Base-by-base conservation (phyloP, 2,329 filamentous ascomycete genomes). In the Tolypocladium tundrense region DNA sequence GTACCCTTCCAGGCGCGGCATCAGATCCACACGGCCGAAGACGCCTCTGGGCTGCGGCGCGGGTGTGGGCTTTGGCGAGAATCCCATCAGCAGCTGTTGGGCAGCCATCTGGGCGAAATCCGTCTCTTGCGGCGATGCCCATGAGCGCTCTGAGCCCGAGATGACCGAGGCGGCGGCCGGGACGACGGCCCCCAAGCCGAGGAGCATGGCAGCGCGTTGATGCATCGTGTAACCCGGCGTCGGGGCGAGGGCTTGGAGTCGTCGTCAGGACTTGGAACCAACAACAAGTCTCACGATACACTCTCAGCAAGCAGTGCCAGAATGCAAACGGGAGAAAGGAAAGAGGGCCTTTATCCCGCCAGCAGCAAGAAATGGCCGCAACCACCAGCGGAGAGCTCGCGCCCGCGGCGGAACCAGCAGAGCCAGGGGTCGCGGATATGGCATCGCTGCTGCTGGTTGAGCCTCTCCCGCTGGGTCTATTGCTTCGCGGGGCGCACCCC, bases 51-150 rank as follows among this genome's bases (percentile, higher is more conserved):
- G 50, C 39, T 59, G 64, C 1, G 70, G 71, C 0, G 64, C 66
- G 21, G 62, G 59, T 4, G 71, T 73, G 52, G 71, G 70, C 21
- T 60, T 60, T 4, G 71, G 71, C 10, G 68, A 67, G 58, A 62
- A 69, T 55, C 70, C 70, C 58, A 68, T 50, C 31, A 61, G 67
- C n/a, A 72, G 31, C 57, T 67, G 65, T 21, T 61, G 56, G 40
- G 66, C 58, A 8, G 63, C 51, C 9, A 59, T 59, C 50, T 62
- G 58, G 6, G 60, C 55, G 7, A 57, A 50, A 11, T 60, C 58
- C 4, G 70, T 72, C 58, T 71, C 62, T 45, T 55, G 62, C 2
- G 70, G 62, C 19, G 68, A 67, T 21, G 61, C 62, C 69, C 69
- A 72, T 55, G 69, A 66, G 41, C 58, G 31, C 13, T 67, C 62